phyloP scores from a whole-genome alignment of 179 eudicot species.

The Actinidia arguta region DNA sequence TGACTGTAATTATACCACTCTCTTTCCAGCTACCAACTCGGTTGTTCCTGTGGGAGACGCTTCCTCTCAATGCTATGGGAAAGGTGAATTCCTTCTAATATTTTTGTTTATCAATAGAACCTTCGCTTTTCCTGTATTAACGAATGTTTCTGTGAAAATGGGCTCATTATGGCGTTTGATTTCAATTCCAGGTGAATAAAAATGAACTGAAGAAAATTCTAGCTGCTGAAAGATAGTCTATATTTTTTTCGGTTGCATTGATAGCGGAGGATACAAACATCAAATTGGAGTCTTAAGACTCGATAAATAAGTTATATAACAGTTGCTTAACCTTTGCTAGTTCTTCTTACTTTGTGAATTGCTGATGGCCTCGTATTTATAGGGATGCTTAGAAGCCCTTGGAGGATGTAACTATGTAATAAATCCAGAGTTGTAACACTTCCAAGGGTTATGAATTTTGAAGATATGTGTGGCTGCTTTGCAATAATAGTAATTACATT shows the following conservation, averaged over 20 bases:
- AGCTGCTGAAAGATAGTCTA: slow-evolving; percentile 46
- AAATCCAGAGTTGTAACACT: too few relatives aligned
- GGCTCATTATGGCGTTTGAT: neutral
- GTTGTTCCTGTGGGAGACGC: slow-evolving; percentile 76
- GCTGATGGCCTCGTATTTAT: neutral
- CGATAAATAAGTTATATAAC: too few relatives aligned
- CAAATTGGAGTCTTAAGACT: too few relatives aligned
- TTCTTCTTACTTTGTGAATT: neutral
- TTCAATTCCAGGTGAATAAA: slow-evolving; percentile 78
- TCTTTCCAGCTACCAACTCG: slow-evolving; percentile 80
- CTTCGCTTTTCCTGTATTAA: neutral
- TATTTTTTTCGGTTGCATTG: neutral
- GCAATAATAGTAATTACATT: too few relatives aligned
- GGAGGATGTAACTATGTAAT: too few relatives aligned
- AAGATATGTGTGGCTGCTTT: too few relatives aligned
- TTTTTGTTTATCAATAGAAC: neutral
- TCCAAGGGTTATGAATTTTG: too few relatives aligned
- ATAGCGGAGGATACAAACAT: slow-evolving; percentile 8
- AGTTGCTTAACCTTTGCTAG: neutral
- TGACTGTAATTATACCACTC: neutral
- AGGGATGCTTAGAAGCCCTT: slow-evolving; percentile 5
- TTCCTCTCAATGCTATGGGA: slow-evolving; percentile 99
- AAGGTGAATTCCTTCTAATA: slow-evolving; percentile 56
- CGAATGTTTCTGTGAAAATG: neutral
- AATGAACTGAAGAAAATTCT: slow-evolving; percentile 85